Conservation (phyloP, 2,329 filamentous ascomycete genomes). For the Fusarium duplospermum region DNA sequence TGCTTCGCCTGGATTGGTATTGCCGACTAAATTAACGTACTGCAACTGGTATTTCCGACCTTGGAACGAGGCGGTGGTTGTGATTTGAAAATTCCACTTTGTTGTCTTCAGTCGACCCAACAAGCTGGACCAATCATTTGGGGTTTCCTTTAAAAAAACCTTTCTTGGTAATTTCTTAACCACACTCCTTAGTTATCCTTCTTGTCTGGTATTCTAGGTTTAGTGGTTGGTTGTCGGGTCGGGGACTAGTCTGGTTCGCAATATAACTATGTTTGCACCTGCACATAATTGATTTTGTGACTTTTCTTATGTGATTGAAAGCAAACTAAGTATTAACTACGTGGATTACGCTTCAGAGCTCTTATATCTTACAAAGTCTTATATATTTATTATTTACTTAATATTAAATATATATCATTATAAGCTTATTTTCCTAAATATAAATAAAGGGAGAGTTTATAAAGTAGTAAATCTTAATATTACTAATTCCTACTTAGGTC, state of each 20-base stretch:
- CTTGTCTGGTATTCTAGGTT: not conserved
- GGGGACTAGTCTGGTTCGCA: not conserved
- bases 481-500: not conserved
- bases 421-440: too few relatives aligned
- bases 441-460: not conserved
- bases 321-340: not conserved
- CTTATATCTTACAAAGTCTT: too few relatives aligned
- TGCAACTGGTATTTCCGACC: not conserved
- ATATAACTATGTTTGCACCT: not conserved
- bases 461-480: not conserved
- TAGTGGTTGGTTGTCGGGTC: not conserved
- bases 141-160: not conserved
- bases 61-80: not conserved
- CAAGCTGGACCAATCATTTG: not conserved
- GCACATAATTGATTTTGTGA: not conserved
- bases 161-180: not conserved
- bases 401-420: too few relatives aligned
- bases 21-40: slow-evolving; percentile 44
- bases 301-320: not conserved
- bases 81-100: not conserved
- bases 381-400: too few relatives aligned
- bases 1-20: slow-evolving; percentile 48
- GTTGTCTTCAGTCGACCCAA: not conserved
- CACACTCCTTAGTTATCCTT: not conserved
- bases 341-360: too few relatives aligned